Conservation (phyloP, 495 filamentous ascomycete species). For the Pyrenula aspistea region DNA sequence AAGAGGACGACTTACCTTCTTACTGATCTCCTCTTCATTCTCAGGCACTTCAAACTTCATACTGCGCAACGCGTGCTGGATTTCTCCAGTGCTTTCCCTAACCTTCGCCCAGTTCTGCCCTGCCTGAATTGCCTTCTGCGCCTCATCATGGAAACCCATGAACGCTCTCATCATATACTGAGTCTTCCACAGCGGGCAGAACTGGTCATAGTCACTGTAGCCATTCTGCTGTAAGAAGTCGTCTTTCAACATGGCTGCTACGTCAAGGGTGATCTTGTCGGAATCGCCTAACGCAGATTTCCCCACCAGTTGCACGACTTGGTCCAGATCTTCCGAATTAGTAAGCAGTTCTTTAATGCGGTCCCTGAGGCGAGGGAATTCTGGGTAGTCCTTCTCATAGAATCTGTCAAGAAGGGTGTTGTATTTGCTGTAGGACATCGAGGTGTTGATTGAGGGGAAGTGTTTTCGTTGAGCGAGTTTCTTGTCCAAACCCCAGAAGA, state of each 20-base stretch:
- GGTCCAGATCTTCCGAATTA: slow-evolving; percentile 92
- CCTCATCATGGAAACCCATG: slow-evolving; percentile 95
- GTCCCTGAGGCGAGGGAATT: slow-evolving; percentile 87
- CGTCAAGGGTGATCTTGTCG: slow-evolving; percentile 97
- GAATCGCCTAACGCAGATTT: slow-evolving; percentile 92
- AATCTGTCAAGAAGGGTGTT: slow-evolving; percentile 73
- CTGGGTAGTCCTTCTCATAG: slow-evolving; percentile 85
- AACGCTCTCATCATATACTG: slow-evolving; percentile 99
- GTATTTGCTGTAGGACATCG: slow-evolving; percentile 95
- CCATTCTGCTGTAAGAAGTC: slow-evolving; percentile 99
- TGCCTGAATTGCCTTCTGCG: slow-evolving; percentile 85
- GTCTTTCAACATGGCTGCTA: slow-evolving; percentile 87
- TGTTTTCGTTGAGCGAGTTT: slow-evolving; percentile 98
- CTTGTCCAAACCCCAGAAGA: slow-evolving; percentile 99
- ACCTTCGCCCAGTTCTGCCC: slow-evolving; percentile 87
- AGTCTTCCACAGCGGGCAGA: slow-evolving; percentile 99
- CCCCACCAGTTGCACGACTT: slow-evolving; percentile 96
- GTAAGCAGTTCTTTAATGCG: slow-evolving; percentile 85
- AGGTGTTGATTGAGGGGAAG: slow-evolving; percentile 97
- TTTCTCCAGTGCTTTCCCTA: slow-evolving; percentile 75
- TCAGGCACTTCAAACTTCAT: slow-evolving; percentile 95
- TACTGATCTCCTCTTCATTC: slow-evolving; percentile 59
- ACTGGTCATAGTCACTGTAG: slow-evolving; percentile 97
- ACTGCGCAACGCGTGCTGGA: slow-evolving; percentile 67
- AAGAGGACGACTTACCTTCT: slow-evolving; percentile 51